Evolutionary conservation across 148 eudicot genomes (phyloP).

Genomic region (Talinum fruticosum): DNA sequence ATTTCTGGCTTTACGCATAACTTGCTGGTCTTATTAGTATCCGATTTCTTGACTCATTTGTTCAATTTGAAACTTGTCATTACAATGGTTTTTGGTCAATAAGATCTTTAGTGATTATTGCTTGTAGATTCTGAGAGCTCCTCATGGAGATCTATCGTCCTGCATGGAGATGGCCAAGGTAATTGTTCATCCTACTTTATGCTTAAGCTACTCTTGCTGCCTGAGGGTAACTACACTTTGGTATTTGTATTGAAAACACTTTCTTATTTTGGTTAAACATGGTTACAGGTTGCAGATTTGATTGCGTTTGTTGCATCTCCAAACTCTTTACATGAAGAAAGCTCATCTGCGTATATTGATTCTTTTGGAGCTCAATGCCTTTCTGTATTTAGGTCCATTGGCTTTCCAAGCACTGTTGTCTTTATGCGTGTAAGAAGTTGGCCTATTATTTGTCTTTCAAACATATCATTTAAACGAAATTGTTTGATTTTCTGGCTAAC

Average conservation of each 20-base stretch:
- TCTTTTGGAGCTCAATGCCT: constrained; percentile 90
- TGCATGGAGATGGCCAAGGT: constrained; percentile 99
- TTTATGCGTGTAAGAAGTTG: constrained; percentile 71
- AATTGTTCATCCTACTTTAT: constrained; percentile 1
- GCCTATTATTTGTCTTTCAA: not conserved
- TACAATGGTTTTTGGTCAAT: not conserved
- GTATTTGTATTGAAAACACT: not conserved
- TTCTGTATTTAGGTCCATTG: constrained; percentile 84
- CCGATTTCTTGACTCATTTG: not conserved
- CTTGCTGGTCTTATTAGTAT: not conserved
- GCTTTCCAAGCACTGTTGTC: constrained; percentile 74
- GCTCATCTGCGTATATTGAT: constrained; percentile 56
- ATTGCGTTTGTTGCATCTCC: constrained; percentile 91
- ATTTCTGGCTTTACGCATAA: no score
- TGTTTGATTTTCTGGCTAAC: constrained; percentile 7
- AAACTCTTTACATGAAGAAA: constrained; percentile 47
- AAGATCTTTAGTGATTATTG: constrained; percentile 8
- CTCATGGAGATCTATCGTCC: constrained; percentile 74
- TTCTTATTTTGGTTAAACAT: constrained; percentile 1
- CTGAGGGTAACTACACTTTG: not conserved
- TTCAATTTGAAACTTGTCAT: not conserved
- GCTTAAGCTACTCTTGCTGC: not conserved
- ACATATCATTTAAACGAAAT: not conserved
- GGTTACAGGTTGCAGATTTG: constrained; percentile 82
- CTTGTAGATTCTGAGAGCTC: constrained; percentile 79